These are phyloP conservation scores for Priceomyces haplophilus DNA, from an alignment of 805 yeast genomes.

Conservation along the genomic window DNA sequence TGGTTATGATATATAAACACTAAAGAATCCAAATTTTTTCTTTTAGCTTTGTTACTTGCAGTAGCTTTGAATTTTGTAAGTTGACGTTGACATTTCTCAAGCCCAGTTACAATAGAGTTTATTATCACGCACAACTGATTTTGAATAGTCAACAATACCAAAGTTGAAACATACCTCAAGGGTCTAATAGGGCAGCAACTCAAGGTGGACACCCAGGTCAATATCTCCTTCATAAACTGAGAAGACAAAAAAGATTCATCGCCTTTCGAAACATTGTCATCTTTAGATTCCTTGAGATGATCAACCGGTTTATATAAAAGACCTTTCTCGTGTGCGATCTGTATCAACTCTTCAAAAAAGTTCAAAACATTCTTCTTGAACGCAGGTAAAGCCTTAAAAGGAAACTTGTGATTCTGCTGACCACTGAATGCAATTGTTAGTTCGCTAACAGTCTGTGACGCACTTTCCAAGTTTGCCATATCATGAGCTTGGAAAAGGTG, in stretches of 20 bases:
- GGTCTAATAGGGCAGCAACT: conserved; percentile 70
- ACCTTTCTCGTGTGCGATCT: conserved; percentile 60
- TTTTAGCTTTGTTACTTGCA: conserved; percentile 29
- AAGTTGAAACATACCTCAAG: conserved; percentile 64
- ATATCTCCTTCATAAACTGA: conserved; percentile 50
- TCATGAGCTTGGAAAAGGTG: conserved; percentile 72
- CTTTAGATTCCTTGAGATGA: conserved; percentile 18
- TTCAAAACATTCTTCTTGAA: conserved; percentile 54
- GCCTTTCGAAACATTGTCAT: conserved; percentile 7
- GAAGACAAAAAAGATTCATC: conserved; percentile 25
- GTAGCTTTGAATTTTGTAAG: conserved; percentile 26
- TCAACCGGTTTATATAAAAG: conserved; percentile 40
- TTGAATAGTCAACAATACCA: conserved; percentile 57
- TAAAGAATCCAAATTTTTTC: conserved; percentile 45
- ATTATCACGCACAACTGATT: conserved; percentile 55
- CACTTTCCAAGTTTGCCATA: conserved; percentile 63
- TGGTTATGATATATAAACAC: conserved; percentile 38
- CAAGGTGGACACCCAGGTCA: conserved; percentile 75
- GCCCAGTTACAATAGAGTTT: conserved; percentile 29
- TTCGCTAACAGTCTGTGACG: conserved; percentile 71
- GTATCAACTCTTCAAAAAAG: conserved; percentile 53
- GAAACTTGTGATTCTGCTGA: conserved; percentile 68
- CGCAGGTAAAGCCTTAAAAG: conserved; percentile 48
- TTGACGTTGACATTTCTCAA: conserved; percentile 47
- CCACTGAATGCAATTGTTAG: conserved; percentile 58